Evolutionary conservation across 495 filamentous ascomycete genomes (phyloP).

Genomic region (Delitschia confertaspora): DNA sequence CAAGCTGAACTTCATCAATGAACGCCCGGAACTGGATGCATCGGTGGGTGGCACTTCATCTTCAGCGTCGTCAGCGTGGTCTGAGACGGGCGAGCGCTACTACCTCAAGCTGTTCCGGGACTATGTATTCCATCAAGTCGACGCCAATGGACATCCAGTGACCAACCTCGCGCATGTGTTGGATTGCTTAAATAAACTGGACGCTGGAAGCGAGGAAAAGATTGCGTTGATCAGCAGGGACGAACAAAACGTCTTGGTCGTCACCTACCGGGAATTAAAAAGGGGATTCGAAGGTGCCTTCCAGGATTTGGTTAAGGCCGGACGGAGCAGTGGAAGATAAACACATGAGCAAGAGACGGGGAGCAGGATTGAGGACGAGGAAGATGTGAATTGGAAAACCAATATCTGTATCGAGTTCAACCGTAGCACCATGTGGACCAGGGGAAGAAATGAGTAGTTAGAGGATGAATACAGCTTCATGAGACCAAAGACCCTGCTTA

Average conservation of each 20-base stretch:
- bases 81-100: constrained; percentile 84
- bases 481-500: too few species aligned
- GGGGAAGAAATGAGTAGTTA: too few species aligned
- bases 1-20: constrained; percentile 78
- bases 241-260: constrained; percentile 74
- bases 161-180: constrained; percentile 80
- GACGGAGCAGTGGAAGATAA: constrained; percentile 26
- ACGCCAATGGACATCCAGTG: constrained; percentile 68
- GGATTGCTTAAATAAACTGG: constrained; percentile 76
- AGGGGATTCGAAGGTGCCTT: constrained; percentile 70
- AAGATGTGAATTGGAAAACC: too few species aligned
- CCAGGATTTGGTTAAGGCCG: constrained; percentile 59
- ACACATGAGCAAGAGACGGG: too few species aligned
- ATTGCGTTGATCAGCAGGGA: constrained; percentile 79
- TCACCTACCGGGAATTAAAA: constrained; percentile 82
- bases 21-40: constrained; percentile 74
- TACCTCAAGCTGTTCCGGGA: constrained; percentile 89
- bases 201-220: constrained; percentile 81
- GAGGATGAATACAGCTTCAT: too few species aligned
- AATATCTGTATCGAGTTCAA: too few species aligned
- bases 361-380: too few species aligned
- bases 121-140: constrained; percentile 93
- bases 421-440: too few species aligned
- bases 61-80: constrained; percentile 45
- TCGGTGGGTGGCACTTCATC: constrained; percentile 35